Base-by-base conservation (phyloP, 1,284 basidiomycete genomes). In the Pseudozyma tsukubaensis region DNA sequence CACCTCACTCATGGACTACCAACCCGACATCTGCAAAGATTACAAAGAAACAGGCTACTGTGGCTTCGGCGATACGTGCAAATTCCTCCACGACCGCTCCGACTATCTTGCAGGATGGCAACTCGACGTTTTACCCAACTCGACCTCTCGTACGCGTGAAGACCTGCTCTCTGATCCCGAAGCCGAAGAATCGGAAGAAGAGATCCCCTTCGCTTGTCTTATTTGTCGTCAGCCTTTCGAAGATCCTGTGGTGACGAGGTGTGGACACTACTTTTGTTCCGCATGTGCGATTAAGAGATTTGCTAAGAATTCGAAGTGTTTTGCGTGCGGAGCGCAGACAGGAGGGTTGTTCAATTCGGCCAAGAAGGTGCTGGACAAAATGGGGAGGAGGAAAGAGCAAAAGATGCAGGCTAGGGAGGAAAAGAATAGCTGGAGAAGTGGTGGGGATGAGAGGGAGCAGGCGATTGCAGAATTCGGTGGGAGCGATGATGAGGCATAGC, bases 31-130 rank as follows among this genome's bases (percentile, higher is more conserved):
- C 19, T 99, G 97, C 86, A 99, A 99, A 85, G 95, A 98, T 86
- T 99, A 99, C 86, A 98, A 97, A 90, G 96, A 99, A 86, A 99
- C 96, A 45, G 97, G 97, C 0, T 99, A 94, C 85, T 99, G 96
- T 86, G 97, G 97, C 4, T 99, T 97, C 84, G 97, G 97, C 34
- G 97, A 99, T 86, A 95, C 94, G 9, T 99, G 96, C 87, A 99
- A 98, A 67, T 83, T 80, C 80, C 77, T 82, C 40, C 85, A 83
- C 76, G 83, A 85, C 92, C 85, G 88, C 50, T 87, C 87, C 59
- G 88, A 89, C 81, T 97, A 99, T 86, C 90, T 99, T 35, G 92
- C 92, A 11, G 97, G 97, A 45, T 99, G 97, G 97, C 96, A 99
- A 86, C 88, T 99, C 57, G 79, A 79, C 18, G 84, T 81, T 53